A percentile compares a stretch with the other conserved stretches of the same genome.
Conservation (phyloP, 23 red algal species). For the Pyropia yezoensis region DNA sequence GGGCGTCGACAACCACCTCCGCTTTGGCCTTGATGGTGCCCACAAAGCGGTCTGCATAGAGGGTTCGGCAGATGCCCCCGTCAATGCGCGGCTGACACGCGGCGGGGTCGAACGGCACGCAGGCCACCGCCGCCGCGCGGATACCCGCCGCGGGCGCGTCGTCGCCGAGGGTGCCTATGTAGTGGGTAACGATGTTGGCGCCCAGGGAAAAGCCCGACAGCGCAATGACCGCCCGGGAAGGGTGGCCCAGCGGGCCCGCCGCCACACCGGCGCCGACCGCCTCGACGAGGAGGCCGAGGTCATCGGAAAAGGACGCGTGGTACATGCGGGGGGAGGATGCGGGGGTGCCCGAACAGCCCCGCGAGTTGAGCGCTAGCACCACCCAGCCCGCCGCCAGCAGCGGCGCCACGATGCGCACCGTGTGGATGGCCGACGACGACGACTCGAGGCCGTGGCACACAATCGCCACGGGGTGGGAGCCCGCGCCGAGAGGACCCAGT, state of each 20-base stretch:
- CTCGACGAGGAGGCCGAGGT: slow-evolving; percentile 42
- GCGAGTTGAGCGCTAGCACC: slow-evolving; percentile 75
- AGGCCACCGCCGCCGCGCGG: slow-evolving; percentile 48
- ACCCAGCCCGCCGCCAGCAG: slow-evolving; percentile 9
- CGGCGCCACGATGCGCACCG: slow-evolving; percentile 46
- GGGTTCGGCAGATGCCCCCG: slow-evolving; percentile 26
- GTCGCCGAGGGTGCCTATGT: slow-evolving; percentile 29
- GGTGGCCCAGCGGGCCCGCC: slow-evolving; percentile 1
- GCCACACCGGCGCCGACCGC: slow-evolving; percentile 16
- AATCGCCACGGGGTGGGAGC: slow-evolving; percentile 38
- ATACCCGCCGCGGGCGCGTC: slow-evolving; percentile 29
- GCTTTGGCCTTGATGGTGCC: slow-evolving; percentile 41
- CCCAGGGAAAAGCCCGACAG: slow-evolving; percentile 81
- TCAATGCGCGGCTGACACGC: slow-evolving; percentile 61
- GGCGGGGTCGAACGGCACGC: slow-evolving; percentile 77
- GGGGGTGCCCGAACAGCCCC: slow-evolving; percentile 56
- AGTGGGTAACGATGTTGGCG: slow-evolving; percentile 77
- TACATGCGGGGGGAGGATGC: slow-evolving; percentile 56
- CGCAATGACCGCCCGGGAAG: slow-evolving; percentile 13
- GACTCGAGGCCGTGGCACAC: slow-evolving; percentile 86
- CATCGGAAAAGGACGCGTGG: slow-evolving; percentile 82
- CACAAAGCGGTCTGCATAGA: slow-evolving; percentile 63
- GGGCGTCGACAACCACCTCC: slow-evolving; percentile 1
- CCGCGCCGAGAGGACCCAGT: background rate
- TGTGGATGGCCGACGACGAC: slow-evolving; percentile 19